Conservation (phyloP, 208 protist species). For the Herpetomonas samuelpessoai region DNA sequence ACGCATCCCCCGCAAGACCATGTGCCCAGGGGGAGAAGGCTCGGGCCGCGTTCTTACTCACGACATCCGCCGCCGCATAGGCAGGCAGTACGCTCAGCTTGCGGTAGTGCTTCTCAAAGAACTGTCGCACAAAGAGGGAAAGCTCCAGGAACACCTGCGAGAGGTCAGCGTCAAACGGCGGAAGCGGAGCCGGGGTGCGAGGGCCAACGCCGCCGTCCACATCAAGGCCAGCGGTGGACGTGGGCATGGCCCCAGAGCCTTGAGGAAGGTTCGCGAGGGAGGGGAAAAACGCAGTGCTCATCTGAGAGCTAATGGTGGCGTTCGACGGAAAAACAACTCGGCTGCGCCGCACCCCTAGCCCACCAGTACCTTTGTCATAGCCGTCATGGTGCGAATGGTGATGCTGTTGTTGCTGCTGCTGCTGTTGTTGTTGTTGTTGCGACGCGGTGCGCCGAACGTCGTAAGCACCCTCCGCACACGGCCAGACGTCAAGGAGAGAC, state of each 20-base stretch:
- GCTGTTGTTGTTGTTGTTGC: too few relatives aligned
- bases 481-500: background rate
- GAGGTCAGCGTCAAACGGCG: constrained; percentile 12
- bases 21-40: background rate
- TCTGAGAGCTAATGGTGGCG: background rate
- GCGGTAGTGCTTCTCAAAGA: constrained; percentile 14
- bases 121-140: constrained; percentile 22
- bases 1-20: background rate
- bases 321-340: too few relatives aligned
- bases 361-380: background rate
- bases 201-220: too few relatives aligned
- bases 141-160: constrained; percentile 27
- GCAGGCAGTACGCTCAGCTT: background rate
- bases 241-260: background rate
- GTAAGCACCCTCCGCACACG: background rate
- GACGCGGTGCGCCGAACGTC: background rate
- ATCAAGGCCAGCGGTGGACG: background rate
- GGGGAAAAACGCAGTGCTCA: background rate
- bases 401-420: too few relatives aligned
- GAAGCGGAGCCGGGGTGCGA: background rate
- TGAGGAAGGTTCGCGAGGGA: background rate
- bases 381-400: too few relatives aligned
- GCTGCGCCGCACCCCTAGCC: too few relatives aligned
- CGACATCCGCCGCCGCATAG: background rate
- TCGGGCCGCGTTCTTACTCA: background rate